Conservation (phyloP, 805 yeast species). For the Hanseniaspora taiwanica region DNA sequence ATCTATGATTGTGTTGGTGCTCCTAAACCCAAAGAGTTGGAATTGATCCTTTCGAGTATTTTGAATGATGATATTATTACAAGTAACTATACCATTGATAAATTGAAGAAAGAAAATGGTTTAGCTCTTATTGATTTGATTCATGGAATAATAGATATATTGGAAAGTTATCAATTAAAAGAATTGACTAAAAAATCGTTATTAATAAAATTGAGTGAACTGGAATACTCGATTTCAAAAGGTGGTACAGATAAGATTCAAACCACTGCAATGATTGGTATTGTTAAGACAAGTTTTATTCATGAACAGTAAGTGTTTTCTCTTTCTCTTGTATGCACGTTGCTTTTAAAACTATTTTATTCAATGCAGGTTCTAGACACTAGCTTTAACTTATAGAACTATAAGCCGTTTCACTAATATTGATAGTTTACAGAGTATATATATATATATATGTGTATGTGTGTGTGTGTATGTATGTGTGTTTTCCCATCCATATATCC, state of each 20-base stretch:
- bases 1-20: conserved; percentile 93
- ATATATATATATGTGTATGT: too few species aligned
- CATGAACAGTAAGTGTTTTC: background rate
- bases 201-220: conserved; percentile 62
- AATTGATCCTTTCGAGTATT: conserved; percentile 60
- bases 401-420: too few species aligned
- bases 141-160: conserved; percentile 57
- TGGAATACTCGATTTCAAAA: conserved; percentile 80
- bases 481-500: too few species aligned
- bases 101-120: conserved; percentile 60
- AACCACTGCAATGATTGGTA: conserved; percentile 80
- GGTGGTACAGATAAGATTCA: conserved; percentile 92
- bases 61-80: conserved; percentile 83
- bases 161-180: conserved; percentile 56
- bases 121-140: conserved; percentile 80
- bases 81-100: conserved; percentile 51
- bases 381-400: too few species aligned
- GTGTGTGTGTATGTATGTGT: background rate
- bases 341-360: too few species aligned
- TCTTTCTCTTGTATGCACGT: too few species aligned
- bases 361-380: too few species aligned
- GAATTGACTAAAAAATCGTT: conserved; percentile 48
- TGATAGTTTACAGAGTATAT: background rate
- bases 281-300: conserved; percentile 25
- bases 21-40: conserved; percentile 80